Evolutionary conservation across 2,329 filamentous ascomycete species (phyloP).

Genomic region (Lasiodiplodia hormozganensis): DNA sequence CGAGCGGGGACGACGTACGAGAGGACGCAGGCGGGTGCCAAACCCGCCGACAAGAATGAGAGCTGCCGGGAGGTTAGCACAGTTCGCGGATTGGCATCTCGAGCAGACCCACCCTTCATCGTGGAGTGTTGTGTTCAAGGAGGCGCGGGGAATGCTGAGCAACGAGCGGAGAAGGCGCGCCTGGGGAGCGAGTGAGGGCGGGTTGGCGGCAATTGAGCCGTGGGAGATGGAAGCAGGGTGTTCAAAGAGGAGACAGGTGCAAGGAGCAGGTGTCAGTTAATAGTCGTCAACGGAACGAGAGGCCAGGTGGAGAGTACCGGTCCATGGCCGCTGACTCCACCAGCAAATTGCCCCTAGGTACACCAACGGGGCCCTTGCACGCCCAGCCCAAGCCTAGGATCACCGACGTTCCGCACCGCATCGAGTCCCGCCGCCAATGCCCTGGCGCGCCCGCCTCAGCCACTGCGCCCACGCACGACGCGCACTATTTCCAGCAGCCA

Average conservation of each 20-base stretch:
- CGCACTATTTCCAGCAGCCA: conserved; percentile 14
- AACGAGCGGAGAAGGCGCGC: conserved; percentile 24
- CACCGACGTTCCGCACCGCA: conserved; percentile 15
- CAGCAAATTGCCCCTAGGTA: conserved; percentile 23
- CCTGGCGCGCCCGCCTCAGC: conserved; percentile 21
- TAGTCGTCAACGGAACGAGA: conserved; percentile 17
- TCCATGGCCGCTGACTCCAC: conserved; percentile 17
- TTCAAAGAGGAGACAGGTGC: conserved; percentile 17
- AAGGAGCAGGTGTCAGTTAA: conserved; percentile 22
- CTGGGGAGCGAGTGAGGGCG: conserved; percentile 8
- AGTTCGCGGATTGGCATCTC: conserved; percentile 16
- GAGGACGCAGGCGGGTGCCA: conserved; percentile 94
- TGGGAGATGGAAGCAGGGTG: neutral
- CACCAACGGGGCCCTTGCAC: conserved; percentile 16
- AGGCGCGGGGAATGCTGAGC: conserved; percentile 12
- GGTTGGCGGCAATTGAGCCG: conserved; percentile 2
- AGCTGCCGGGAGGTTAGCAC: conserved; percentile 60
- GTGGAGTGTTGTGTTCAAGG: conserved; percentile 25
- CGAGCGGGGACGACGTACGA: conserved; percentile 63
- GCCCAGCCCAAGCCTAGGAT: conserved; percentile 13
- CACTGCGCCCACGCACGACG: conserved; percentile 7
- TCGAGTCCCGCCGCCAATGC: conserved; percentile 19
- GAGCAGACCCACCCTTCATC: conserved; percentile 30
- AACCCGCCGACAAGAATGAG: conserved; percentile 99
- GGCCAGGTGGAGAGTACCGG: conserved; percentile 26